Evolutionary conservation across 495 filamentous ascomycete genomes (phyloP).

Genomic region (Aspergillus sclerotiicarbonarius): DNA sequence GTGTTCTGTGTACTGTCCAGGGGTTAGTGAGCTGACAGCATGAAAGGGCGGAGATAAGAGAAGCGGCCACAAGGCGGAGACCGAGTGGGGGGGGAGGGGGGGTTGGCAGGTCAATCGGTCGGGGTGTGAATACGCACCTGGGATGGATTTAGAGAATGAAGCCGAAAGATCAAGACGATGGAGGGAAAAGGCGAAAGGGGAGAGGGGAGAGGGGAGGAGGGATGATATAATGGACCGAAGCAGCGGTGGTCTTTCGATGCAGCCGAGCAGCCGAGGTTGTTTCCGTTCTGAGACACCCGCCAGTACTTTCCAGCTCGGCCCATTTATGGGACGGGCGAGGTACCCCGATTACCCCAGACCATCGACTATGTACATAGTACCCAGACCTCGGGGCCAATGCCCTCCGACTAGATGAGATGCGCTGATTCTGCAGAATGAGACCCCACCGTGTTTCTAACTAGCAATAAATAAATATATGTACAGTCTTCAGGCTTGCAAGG

Average conservation of each 20-base stretch:
- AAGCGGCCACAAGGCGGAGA: neutral
- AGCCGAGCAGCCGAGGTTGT: constrained; percentile 24
- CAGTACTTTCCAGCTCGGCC: neutral
- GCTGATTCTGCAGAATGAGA: neutral
- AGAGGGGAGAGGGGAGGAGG: constrained; percentile 1
- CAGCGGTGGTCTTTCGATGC: neutral
- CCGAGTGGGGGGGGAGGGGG: neutral
- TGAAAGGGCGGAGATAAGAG: neutral
- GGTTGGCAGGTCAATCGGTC: neutral
- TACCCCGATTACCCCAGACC: neutral
- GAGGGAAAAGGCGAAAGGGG: neutral
- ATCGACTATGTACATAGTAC: too few relatives aligned
- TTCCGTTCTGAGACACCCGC: neutral
- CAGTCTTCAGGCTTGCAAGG: neutral
- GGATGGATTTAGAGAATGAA: neutral
- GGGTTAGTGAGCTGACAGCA: neutral
- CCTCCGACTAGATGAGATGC: neutral
- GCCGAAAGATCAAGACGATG: neutral
- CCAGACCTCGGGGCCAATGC: too few relatives aligned
- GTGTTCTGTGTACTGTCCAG: constrained; percentile 21
- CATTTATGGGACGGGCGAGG: neutral
- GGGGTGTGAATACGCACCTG: neutral
- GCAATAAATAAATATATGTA: neutral
- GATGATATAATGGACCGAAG: constrained; percentile 4
- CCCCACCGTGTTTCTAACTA: neutral